A percentile compares a stretch with the other conserved stretches of the same genome.
phyloP scores from a whole-genome alignment of 768 basidiomycete species.

The Boletus bicolor region DNA sequence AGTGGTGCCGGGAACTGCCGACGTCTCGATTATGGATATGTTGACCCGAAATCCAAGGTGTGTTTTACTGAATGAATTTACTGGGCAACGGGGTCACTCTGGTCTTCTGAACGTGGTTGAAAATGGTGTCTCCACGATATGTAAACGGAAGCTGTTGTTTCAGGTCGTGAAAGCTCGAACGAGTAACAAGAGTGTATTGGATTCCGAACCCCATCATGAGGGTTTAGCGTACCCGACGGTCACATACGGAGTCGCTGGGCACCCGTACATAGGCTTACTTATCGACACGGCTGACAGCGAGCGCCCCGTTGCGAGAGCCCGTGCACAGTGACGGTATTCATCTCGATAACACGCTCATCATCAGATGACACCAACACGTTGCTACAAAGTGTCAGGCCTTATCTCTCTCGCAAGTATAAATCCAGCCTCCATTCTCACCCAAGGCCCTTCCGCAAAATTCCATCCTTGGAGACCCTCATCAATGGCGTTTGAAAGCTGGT shows the following conservation, averaged over 20 bases:
- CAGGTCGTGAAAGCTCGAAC: neutral
- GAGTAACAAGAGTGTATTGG: neutral
- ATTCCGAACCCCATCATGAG: neutral
- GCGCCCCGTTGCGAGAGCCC: neutral
- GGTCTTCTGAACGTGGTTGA: neutral
- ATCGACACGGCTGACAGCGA: too few species aligned
- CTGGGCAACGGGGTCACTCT: too few species aligned
- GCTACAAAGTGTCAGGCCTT: neutral
- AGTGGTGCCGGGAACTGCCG: conserved; percentile 31
- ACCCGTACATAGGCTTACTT: neutral
- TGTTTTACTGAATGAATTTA: neutral
- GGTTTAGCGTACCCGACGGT: too few species aligned
- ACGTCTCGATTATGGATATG: conserved; percentile 1
- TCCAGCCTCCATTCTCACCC: neutral
- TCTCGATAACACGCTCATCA: neutral
- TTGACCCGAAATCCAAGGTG: neutral
- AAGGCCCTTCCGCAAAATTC: neutral
- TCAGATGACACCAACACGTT: neutral
- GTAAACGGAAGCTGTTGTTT: neutral
- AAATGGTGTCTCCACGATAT: neutral
- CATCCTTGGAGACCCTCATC: neutral
- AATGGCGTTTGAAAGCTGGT: conserved; percentile 10
- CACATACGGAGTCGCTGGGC: neutral
- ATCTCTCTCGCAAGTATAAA: neutral
- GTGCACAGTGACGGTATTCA: neutral